These are phyloP conservation scores for Pachysandra terminalis DNA, from an alignment of 164 flowering plant genomes.

Conservation along the genomic window DNA sequence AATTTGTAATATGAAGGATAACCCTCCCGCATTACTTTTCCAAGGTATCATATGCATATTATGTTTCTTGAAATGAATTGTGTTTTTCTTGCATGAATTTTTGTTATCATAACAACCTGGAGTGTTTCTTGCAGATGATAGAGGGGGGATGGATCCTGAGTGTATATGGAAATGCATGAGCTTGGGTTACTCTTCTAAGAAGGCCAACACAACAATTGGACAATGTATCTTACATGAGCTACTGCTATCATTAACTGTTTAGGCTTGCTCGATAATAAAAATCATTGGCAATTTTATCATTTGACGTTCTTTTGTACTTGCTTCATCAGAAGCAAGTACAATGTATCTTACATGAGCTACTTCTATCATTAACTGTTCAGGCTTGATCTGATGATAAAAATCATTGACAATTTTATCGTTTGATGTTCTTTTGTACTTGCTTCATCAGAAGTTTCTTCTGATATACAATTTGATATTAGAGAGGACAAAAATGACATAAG, in stretches of 20 bases:
- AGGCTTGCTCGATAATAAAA: neutral
- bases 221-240: constrained; percentile 50
- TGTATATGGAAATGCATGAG: constrained; percentile 82
- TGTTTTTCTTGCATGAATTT: neutral
- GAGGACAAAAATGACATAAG: too few species aligned
- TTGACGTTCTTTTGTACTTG: neutral
- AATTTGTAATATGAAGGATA: constrained; percentile 54
- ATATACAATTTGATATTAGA: too few species aligned
- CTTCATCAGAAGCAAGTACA: too few species aligned
- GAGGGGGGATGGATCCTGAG: constrained; percentile 96
- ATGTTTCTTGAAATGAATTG: neutral
- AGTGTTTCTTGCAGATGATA: constrained; percentile 59
- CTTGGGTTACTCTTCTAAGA: constrained; percentile 94
- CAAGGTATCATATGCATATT: constrained; percentile 41
- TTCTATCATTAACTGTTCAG: too few species aligned
- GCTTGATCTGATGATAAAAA: neutral
- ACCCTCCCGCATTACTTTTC: constrained; percentile 75
- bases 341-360: too few species aligned
- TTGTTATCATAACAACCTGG: neutral
- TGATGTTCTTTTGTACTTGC: neutral
- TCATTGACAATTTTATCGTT: neutral
- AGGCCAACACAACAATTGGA: constrained; percentile 78
- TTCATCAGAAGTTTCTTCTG: too few species aligned
- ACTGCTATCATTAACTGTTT: constrained; percentile 1
- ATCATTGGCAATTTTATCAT: neutral